These are phyloP conservation scores for Plasmopara viticola DNA, from an alignment of 352 stramenopile species.

Conservation along the genomic window DNA sequence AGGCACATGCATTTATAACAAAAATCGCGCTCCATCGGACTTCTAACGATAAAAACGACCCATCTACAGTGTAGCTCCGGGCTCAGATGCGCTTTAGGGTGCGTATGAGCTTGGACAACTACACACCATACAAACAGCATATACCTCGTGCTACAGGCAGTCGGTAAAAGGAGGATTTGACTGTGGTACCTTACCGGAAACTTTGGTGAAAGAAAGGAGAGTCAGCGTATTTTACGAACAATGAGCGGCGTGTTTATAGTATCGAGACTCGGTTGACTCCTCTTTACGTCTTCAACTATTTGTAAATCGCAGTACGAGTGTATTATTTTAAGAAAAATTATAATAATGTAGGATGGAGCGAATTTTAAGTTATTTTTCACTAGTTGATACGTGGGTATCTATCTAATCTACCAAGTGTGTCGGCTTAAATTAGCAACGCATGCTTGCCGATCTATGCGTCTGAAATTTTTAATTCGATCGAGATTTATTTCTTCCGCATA, in stretches of 20 bases:
- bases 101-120: conserved; percentile 11
- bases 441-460: conserved; percentile 21
- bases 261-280: not conserved
- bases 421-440: conserved; percentile 5
- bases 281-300: not conserved
- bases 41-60: conserved; percentile 15
- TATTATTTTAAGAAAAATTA: conserved; percentile 34
- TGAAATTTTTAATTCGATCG: conserved; percentile 21
- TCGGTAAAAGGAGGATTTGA: conserved; percentile 10
- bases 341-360: conserved; percentile 41
- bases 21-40: conserved; percentile 28
- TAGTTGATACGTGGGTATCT: conserved; percentile 1
- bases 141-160: conserved; percentile 29
- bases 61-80: conserved; percentile 17
- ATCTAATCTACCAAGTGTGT: conserved; percentile 2
- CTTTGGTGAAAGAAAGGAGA: conserved; percentile 7
- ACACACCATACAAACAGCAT: conserved; percentile 13
- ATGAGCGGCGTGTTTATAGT: conserved; percentile 19
- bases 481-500: conserved; percentile 17
- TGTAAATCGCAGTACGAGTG: conserved; percentile 33
- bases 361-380: conserved; percentile 9
- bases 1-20: conserved; percentile 5
- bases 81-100: conserved; percentile 6
- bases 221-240: conserved; percentile 21
- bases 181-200: not conserved